Percentiles rank a stretch among this genome's conserved stretches.
Conservation (phyloP, 768 basidiomycete genomes). For the Steccherinum ochraceum region DNA sequence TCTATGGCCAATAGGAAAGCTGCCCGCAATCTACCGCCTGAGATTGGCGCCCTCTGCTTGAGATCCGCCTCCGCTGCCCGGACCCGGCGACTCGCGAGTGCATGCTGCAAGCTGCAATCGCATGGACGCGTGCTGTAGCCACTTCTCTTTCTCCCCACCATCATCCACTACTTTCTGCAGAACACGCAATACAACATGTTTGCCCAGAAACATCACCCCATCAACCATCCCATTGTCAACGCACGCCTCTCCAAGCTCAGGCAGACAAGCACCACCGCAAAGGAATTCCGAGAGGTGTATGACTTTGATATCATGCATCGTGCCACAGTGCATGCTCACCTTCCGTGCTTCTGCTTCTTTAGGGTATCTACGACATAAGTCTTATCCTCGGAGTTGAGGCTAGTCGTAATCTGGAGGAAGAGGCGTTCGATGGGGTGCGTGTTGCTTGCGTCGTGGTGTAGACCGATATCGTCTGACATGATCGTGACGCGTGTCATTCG, state of each 20-base stretch:
- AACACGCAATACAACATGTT: too few species aligned
- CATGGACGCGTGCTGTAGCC: too few species aligned
- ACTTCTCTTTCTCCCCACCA: too few species aligned
- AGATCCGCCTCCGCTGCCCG: too few species aligned
- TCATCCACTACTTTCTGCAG: too few species aligned
- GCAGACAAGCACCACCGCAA: constrained; percentile 50
- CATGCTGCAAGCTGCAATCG: too few species aligned
- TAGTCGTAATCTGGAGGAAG: constrained; percentile 57
- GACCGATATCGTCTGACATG: constrained; percentile 2
- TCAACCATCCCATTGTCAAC: constrained; percentile 70
- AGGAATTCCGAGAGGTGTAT: constrained; percentile 74
- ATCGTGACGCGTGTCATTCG: constrained; percentile 1
- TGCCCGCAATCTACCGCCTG: too few species aligned
- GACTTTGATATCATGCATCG: neutral
- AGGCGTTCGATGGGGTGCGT: constrained; percentile 59
- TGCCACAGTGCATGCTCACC: neutral
- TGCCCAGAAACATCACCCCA: too few species aligned
- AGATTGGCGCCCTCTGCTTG: too few species aligned
- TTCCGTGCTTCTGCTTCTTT: too few species aligned
- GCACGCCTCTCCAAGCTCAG: constrained; percentile 69
- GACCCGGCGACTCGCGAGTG: too few species aligned
- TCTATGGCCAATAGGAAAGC: too few species aligned
- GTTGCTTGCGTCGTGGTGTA: neutral
- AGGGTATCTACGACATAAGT: constrained; percentile 75
- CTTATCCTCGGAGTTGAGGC: constrained; percentile 82